Conservation (phyloP, 2,329 filamentous ascomycete genomes). For the Fusarium musae region DNA sequence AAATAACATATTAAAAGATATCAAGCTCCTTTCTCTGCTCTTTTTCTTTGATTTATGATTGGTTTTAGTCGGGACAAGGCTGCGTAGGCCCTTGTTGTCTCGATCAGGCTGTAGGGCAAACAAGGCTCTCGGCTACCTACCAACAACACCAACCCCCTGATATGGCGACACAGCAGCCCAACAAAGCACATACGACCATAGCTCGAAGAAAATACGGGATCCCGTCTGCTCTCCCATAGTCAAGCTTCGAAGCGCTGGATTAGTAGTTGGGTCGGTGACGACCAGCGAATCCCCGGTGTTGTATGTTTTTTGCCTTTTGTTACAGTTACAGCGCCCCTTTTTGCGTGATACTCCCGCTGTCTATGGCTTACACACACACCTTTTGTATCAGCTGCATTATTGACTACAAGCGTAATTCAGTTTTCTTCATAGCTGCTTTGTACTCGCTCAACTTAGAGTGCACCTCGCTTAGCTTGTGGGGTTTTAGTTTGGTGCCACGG, state of each 20-base stretch:
- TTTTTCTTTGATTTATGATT: conserved; percentile 9
- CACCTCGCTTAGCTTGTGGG: background rate
- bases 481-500: background rate
- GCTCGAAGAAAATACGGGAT: conserved; percentile 30
- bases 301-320: conserved; percentile 6
- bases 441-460: background rate
- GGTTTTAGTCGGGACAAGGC: background rate
- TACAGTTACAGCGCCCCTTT: background rate
- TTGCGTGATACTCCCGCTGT: background rate
- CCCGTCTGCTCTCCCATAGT: conserved; percentile 31
- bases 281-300: conserved; percentile 31
- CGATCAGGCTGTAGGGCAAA: conserved; percentile 1
- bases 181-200: conserved; percentile 20
- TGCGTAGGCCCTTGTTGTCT: background rate
- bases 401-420: background rate
- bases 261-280: conserved; percentile 33
- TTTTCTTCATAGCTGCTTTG: background rate
- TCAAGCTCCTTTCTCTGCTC: accelerated
- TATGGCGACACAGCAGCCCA: background rate
- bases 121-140: conserved; percentile 1
- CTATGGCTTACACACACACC: background rate
- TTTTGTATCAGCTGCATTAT: no score
- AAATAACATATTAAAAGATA: background rate
- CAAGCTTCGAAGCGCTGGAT: conserved; percentile 32
- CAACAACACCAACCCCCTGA: background rate